These are phyloP conservation scores for Mercurialis annua DNA, from an alignment of 345 rosid species.

Conservation along the genomic window DNA sequence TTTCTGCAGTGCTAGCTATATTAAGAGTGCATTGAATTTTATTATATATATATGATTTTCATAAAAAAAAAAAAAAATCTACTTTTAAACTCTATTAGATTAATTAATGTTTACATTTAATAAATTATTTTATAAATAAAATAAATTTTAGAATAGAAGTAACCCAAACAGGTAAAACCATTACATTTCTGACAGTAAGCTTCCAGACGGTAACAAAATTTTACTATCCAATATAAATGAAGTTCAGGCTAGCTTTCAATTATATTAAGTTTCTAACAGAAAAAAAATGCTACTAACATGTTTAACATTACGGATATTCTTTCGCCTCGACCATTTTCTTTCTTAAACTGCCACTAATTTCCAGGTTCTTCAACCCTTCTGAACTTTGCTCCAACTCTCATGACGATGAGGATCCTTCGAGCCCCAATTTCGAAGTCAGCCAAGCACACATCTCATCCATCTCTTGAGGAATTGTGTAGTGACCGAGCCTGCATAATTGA, in stretches of 20 bases:
- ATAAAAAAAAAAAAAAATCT: too few species aligned
- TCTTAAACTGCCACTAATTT: slow-evolving; percentile 10
- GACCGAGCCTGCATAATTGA: slow-evolving; percentile 62
- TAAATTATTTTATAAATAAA: too few species aligned
- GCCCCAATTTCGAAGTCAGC: slow-evolving; percentile 64
- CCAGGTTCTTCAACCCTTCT: background rate
- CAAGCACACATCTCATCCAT: slow-evolving; percentile 77
- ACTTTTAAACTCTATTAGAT: too few species aligned
- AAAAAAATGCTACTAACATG: slow-evolving; percentile 5
- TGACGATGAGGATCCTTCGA: slow-evolving; percentile 41
- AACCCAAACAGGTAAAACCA: background rate
- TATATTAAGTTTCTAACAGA: background rate
- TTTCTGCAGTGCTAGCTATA: too few species aligned
- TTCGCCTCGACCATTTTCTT: slow-evolving; percentile 14
- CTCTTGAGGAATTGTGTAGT: slow-evolving; percentile 85
- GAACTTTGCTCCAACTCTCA: slow-evolving; percentile 11
- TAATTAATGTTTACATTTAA: too few species aligned
- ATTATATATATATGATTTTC: too few species aligned
- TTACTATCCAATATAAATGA: slow-evolving; percentile 12
- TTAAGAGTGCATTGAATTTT: too few species aligned
- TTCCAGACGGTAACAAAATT: background rate
- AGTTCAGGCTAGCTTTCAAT: background rate
- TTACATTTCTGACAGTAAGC: background rate
- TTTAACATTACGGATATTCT: slow-evolving; percentile 19
- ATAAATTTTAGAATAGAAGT: too few species aligned